These are phyloP conservation scores for Mucor racemosus DNA, from an alignment of 371 early-diverging fungal genomes.

Conservation along the genomic window DNA sequence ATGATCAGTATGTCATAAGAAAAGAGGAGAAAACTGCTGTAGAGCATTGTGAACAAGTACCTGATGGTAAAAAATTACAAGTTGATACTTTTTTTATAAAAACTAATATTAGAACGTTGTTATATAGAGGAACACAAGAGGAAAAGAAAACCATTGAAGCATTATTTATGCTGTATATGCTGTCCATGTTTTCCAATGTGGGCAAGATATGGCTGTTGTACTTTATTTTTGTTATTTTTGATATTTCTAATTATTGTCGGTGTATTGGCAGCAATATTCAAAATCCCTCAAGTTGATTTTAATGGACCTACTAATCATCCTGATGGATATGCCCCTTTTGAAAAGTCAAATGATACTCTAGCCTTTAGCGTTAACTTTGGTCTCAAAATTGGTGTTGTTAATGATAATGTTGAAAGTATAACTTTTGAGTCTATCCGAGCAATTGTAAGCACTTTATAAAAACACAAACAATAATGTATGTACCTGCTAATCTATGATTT, in stretches of 20 bases:
- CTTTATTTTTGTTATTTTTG: constrained; percentile 10
- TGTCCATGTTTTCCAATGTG: constrained; percentile 31
- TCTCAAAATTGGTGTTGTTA: constrained; percentile 37
- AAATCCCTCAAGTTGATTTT: constrained; percentile 26
- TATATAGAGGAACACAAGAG: not conserved
- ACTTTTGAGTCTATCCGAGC: constrained; percentile 40
- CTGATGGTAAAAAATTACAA: not conserved
- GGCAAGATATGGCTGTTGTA: constrained; percentile 29
- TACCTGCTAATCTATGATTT: not conserved
- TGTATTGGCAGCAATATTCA: constrained; percentile 29
- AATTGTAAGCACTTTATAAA: constrained; percentile 22
- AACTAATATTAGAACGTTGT: not conserved
- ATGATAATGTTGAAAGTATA: constrained; percentile 43
- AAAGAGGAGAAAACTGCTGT: constrained; percentile 2
- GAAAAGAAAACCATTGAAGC: not conserved
- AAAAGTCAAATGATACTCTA: constrained; percentile 7
- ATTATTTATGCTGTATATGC: constrained; percentile 26
- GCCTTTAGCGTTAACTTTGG: constrained; percentile 30
- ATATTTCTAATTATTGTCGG: constrained; percentile 17
- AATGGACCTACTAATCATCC: constrained; percentile 32
- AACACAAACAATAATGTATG: not conserved
- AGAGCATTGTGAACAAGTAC: not conserved
- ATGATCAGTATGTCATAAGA: not conserved
- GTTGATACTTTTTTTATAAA: no score
- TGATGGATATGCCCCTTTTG: constrained; percentile 18